These are phyloP conservation scores for Agapanthus africanus DNA, from an alignment of 106 monocot genomes.

Conservation along the genomic window DNA sequence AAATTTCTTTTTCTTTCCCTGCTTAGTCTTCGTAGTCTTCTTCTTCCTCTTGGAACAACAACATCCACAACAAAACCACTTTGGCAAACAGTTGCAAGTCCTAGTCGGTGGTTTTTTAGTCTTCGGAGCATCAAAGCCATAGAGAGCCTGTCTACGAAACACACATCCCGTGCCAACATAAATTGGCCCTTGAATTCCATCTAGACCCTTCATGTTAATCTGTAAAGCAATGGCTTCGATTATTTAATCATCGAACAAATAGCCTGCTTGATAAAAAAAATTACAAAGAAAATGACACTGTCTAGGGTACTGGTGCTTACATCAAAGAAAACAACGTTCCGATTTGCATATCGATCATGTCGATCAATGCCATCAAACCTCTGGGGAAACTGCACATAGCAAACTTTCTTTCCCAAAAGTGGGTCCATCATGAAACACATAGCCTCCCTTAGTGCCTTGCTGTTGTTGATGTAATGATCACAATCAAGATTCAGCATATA, in stretches of 20 bases:
- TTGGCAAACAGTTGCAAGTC: conserved; percentile 82
- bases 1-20: conserved; percentile 22
- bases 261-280: too few relatives aligned
- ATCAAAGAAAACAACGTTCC: conserved; percentile 32
- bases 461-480: conserved; percentile 33
- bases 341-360: conserved; percentile 32
- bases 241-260: too few relatives aligned
- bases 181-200: conserved; percentile 34
- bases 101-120: conserved; percentile 63
- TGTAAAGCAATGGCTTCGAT: background rate
- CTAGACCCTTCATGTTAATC: conserved; percentile 40
- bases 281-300: background rate
- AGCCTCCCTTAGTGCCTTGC: conserved; percentile 22
- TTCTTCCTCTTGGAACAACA: conserved; percentile 36
- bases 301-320: conserved; percentile 13
- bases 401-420: conserved; percentile 27
- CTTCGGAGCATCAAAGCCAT: conserved; percentile 79
- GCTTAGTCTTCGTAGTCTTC: conserved; percentile 24
- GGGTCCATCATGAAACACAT: conserved; percentile 40
- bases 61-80: conserved; percentile 54
- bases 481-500: conserved; percentile 28
- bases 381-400: conserved; percentile 32
- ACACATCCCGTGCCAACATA: conserved; percentile 30
- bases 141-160: conserved; percentile 32
- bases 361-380: conserved; percentile 34